Evolutionary conservation across 78 protist species (phyloP), one percentile per base, ranked within the genome.

Genomic region (Dictyostelium firmibasis): DNA sequence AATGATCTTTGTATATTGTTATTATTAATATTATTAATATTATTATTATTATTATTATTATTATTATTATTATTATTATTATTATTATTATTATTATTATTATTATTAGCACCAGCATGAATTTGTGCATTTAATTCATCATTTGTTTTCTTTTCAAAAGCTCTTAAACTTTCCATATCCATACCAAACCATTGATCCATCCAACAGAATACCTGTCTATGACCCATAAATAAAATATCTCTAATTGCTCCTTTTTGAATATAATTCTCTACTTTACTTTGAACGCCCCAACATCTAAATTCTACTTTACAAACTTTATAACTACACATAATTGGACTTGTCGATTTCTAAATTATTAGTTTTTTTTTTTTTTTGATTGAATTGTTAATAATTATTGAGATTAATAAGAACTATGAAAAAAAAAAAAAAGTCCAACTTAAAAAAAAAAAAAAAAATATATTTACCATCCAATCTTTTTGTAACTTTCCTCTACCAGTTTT

Each of bases 401-500:
- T 5, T 2, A 69, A 11, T 27, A 23, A n/a, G 2, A 69, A 11
- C 6, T n/a, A n/a, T n/a, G n/a, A n/a, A n/a, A 69, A 69, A 69
- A 69, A 69, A 70, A 41, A 29, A 38, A 4, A 38, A 38, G 10
- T 4, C 43, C 43, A 4, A 38, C 4, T 38, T 4, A 4, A 38
- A 38, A 38, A 38, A 38, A 38, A 38, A 50, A 50, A 10, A 50
- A 50, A 50, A 16, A 16, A 18, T 10, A 2, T 44, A 47, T 9
- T 57, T 35, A 47, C 60, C 69, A 86, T 29, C 98, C 98, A 97
- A 33, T 75, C 96, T 53, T 38, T 64, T 25, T 18, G 81, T 18
- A 96, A 92, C 31, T 82, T 93, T 3, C 99, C 99, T 47, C 99
- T 96, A 27, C 97, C 98, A 47, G 98, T 94, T 89, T 92, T 95